phyloP scores from a whole-genome alignment of 2,329 filamentous ascomycete genomes.

The Cordyceps militaris region DNA sequence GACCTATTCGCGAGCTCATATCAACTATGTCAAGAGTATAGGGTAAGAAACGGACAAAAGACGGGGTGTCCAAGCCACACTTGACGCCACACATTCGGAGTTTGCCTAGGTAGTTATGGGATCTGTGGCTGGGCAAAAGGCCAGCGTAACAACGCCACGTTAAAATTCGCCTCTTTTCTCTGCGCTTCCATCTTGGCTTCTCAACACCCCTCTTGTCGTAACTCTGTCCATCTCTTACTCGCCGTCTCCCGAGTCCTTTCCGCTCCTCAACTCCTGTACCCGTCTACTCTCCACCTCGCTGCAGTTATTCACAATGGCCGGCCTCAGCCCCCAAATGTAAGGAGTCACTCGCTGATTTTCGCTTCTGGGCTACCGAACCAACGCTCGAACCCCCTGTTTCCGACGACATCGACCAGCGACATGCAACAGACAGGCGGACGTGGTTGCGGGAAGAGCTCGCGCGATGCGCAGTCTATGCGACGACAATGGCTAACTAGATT shows the following conservation, averaged over 20 bases:
- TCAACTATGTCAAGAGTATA: no score
- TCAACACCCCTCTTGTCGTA: background rate
- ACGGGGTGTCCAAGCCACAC: background rate
- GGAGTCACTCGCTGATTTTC: constrained; percentile 18
- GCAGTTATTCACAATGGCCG: constrained; percentile 44
- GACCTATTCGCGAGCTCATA: no score
- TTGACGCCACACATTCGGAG: background rate
- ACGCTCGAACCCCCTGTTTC: background rate
- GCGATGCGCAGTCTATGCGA: background rate
- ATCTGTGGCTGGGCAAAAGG: constrained; percentile 9
- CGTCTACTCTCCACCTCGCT: background rate
- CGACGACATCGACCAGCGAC: background rate
- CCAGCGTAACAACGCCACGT: constrained; percentile 8
- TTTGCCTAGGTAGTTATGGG: background rate
- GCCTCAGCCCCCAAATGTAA: constrained; percentile 58
- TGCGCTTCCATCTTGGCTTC: constrained; percentile 4
- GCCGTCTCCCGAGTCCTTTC: background rate
- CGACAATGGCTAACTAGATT: constrained; percentile 2
- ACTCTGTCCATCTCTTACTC: background rate
- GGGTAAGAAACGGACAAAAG: background rate
- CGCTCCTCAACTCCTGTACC: background rate
- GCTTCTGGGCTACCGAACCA: background rate
- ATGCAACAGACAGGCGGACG: background rate
- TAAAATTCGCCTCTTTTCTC: constrained; percentile 12
- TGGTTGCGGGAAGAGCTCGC: background rate